These are phyloP conservation scores for Teratosphaeria nubilosa DNA, from an alignment of 2,329 filamentous ascomycete species.

Conservation along the genomic window DNA sequence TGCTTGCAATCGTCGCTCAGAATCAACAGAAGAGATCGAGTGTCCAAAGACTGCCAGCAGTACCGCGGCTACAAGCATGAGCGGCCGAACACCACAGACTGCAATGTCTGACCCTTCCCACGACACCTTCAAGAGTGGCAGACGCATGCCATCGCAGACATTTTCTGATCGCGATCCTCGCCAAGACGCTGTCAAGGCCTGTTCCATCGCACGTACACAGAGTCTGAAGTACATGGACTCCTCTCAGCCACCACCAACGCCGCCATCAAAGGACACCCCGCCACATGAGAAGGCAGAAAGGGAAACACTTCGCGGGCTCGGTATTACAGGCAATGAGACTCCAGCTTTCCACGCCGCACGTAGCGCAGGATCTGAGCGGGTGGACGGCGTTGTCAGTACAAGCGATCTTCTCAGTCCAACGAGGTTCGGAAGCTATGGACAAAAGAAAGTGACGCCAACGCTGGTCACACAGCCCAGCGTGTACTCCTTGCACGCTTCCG, in stretches of 20 bases:
- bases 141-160: slow-evolving; percentile 9
- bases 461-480: slow-evolving; percentile 21
- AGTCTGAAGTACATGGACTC: slow-evolving; percentile 21
- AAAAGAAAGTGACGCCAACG: slow-evolving; percentile 11
- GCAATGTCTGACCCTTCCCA: slow-evolving; percentile 8
- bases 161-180: slow-evolving; percentile 4
- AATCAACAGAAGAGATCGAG: neutral
- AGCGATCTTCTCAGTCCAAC: slow-evolving; percentile 13
- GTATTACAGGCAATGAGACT: neutral
- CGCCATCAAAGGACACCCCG: slow-evolving; percentile 36
- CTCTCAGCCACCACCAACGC: slow-evolving; percentile 28
- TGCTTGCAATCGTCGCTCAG: neutral
- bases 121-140: slow-evolving; percentile 5
- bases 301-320: neutral
- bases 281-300: slow-evolving; percentile 14
- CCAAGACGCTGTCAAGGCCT: slow-evolving; percentile 2
- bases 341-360: neutral
- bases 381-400: slow-evolving; percentile 9
- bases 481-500: slow-evolving; percentile 21
- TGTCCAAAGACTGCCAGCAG: neutral
- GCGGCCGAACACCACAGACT: slow-evolving; percentile 7
- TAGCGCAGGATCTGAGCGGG: slow-evolving; percentile 1
- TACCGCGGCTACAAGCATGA: neutral
- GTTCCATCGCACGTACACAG: slow-evolving; percentile 14
- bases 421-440: slow-evolving; percentile 16